Evolutionary conservation across 495 filamentous ascomycete species (phyloP), one percentile per base, ranked within the genome.

Genomic region (Neohortaea acidophila): DNA sequence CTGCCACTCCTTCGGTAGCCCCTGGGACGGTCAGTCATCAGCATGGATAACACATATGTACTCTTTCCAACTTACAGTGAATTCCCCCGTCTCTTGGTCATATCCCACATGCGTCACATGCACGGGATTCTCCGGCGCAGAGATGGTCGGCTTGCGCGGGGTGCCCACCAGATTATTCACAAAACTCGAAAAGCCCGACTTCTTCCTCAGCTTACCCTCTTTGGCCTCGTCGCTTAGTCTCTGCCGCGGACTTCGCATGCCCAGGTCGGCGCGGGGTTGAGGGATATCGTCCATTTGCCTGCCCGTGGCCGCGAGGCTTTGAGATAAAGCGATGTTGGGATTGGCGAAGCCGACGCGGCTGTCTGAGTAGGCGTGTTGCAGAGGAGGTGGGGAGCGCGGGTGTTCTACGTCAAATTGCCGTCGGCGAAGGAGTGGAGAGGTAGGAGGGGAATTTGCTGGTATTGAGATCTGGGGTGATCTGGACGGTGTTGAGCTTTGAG

Each of bases 31-130:
- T 20, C 5, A 17, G 9, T 19, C 20, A 31, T 41, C 30, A 41
- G 14, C 9, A 41, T 13, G 34, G 10, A 20, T 28, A 40, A 31
- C 17, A 1, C 4, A 19, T 8, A 32, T 32, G 28, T 45, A 13
- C 1, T 13, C 12, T 33, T 32, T 15, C 29, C 7, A 30, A 77
- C 81, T 44, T 69, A 91, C 83, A 24, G 89, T 97, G 58, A 94
- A 97, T 59, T 94, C 82, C 39, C 89, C 89, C 2, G 89, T 97
- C 48, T 84, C 72, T 61, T 91, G 92, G 58, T 97, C 86, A 57
- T 93, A 94, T 34, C 91, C 86, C 38, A 97, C 89, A 55, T 97
- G 89, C 29, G 91, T 97, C 38, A 97, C 79, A 57, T 97, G 89
- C 20, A 96, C 84, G 9, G 91, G 91, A 54, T 97, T 94, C 58